Evolutionary conservation across 163 green algal genomes (phyloP).

Genomic region (Chlamydomonas reinhardtii): DNA sequence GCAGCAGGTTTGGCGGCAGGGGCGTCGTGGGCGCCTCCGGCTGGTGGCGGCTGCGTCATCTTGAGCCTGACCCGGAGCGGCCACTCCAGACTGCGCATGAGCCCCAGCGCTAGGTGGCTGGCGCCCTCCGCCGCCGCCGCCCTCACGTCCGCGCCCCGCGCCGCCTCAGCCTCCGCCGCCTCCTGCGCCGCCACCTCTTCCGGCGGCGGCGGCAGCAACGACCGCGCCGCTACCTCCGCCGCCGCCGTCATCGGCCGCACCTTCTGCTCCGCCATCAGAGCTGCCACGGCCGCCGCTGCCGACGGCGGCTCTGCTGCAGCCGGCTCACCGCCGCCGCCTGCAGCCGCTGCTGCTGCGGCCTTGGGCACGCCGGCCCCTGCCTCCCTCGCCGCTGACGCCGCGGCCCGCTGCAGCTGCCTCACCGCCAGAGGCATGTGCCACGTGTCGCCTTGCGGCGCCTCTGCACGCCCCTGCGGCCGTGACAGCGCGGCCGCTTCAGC

Average conservation of each 20-base stretch:
- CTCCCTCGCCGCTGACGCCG: background rate
- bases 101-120: constrained; percentile 2
- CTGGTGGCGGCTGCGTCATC: too few relatives aligned
- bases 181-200: background rate
- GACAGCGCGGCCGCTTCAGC: too few relatives aligned
- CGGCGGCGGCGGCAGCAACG: background rate
- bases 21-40: too few relatives aligned
- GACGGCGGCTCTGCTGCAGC: background rate
- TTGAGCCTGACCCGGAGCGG: background rate
- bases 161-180: too few relatives aligned
- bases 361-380: too few relatives aligned
- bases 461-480: too few relatives aligned
- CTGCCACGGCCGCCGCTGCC: background rate
- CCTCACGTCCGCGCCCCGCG: background rate
- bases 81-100: constrained; percentile 26
- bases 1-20: too few relatives aligned
- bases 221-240: too few relatives aligned
- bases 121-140: background rate
- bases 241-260: too few relatives aligned
- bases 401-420: background rate
- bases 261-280: too few relatives aligned
- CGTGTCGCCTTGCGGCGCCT: background rate
- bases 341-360: background rate
- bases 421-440: constrained; percentile 34
- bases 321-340: background rate